Base-by-base conservation (phyloP, 179 eudicot genomes). In the Silene vulgaris region DNA sequence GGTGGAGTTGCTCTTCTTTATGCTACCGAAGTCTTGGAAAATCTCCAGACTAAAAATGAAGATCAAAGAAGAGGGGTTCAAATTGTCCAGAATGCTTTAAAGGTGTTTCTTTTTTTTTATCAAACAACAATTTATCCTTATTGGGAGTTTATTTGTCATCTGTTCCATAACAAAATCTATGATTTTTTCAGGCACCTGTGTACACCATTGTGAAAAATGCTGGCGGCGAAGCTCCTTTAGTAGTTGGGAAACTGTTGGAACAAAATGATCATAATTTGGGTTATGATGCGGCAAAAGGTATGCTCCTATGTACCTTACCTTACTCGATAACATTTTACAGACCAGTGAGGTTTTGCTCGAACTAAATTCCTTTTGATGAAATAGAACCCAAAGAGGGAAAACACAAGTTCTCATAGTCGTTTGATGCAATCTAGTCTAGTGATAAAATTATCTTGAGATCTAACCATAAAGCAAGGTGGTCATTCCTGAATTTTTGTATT, bases 1-100 rank as follows among this genome's bases (percentile, higher is more conserved):
- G 98, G 98, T 75, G 98, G 98, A 71, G 92, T 92, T 78, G 92
- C 96, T 80, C 94, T 94, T 72, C 84, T 94, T 77, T 88, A 92
- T 84, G 97, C 97, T 69, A 83, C 90, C 23, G 87, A 89, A 85
- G 87, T 74, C 72, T 79, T 94, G 75, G 87, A 85, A 82, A 79
- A 84, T 80, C 88, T 94, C 76, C 83, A 83, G 75, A 86, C 95
- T 30, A 82, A 75, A 67, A 94, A 94, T 75, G 97, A 84, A 75
- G 96, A 90, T 84, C 92, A 94, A 79, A 90, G 80, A 84, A 84
- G 92, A 87, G 98, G 98, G 65, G 88, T 94, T 69, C 81, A 89
- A 78, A 94, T 92, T 69, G 86, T 94, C 12, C 86, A 86, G 88
- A 87, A 86, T 79, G 96, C 98, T 72, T 88, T 94, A 45, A 90